Evolutionary conservation across 1,284 basidiomycete genomes (phyloP).

Genomic region (Waitea zeae): DNA sequence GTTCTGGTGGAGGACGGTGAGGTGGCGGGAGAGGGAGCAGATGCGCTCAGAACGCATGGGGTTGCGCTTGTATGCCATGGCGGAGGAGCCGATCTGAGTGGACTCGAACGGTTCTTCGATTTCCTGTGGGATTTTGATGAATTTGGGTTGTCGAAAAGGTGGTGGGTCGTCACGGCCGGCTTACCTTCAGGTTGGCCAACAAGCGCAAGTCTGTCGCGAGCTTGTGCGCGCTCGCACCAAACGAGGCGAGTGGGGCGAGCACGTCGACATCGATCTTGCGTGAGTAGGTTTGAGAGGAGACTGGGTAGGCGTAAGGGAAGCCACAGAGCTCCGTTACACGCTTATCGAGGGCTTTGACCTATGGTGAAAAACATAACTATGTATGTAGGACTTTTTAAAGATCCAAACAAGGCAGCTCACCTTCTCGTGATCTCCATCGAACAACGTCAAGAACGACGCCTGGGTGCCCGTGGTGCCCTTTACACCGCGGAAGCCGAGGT

Average conservation of each 20-base stretch:
- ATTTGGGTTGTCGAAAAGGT: background rate
- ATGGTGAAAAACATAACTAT: constrained; percentile 18
- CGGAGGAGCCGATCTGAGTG: constrained; percentile 95
- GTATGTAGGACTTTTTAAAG: background rate
- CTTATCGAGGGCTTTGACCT: constrained; percentile 83
- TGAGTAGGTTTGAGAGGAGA: constrained; percentile 97
- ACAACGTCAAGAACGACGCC: constrained; percentile 87
- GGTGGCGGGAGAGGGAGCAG: constrained; percentile 84
- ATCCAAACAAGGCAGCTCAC: constrained; percentile 22
- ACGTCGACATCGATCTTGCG: constrained; percentile 96
- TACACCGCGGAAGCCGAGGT: constrained; percentile 94
- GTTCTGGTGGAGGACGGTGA: constrained; percentile 90
- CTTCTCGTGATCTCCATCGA: constrained; percentile 92
- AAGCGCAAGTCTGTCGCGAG: constrained; percentile 92
- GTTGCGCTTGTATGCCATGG: constrained; percentile 99
- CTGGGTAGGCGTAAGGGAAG: constrained; percentile 91
- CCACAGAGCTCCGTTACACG: constrained; percentile 83
- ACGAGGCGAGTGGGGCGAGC: constrained; percentile 73
- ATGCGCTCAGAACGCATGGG: constrained; percentile 98
- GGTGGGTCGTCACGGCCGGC: background rate
- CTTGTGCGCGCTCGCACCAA: constrained; percentile 95
- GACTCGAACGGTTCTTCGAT: constrained; percentile 98
- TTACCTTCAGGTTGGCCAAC: constrained; percentile 80
- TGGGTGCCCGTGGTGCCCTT: constrained; percentile 99
- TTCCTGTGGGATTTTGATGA: constrained; percentile 33